phyloP scores from a whole-genome alignment of 345 rosid genomes.

The Pugionium dolabratum region DNA sequence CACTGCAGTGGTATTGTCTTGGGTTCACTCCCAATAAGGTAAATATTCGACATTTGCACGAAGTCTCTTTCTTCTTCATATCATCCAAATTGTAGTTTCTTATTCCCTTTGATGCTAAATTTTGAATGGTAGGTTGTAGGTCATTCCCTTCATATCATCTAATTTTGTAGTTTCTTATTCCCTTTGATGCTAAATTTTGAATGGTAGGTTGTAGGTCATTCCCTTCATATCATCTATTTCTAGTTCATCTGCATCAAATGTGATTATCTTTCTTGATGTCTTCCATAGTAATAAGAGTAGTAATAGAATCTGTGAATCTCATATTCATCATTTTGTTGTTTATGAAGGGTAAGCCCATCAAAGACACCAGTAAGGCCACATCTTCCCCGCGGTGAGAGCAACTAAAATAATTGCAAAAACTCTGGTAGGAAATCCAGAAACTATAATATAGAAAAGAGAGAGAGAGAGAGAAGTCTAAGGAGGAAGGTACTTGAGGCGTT shows the following conservation, averaged over 20 bases:
- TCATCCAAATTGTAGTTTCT: background rate
- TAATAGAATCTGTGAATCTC: no score
- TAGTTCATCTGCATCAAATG: background rate
- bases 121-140: conserved; percentile 27
- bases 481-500: conserved; percentile 45
- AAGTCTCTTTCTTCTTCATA: background rate
- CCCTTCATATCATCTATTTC: no score
- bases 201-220: conserved; percentile 20
- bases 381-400: conserved; percentile 46
- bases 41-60: background rate
- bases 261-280: no score
- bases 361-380: conserved; percentile 98
- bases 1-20: conserved; percentile 82
- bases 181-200: conserved; percentile 20
- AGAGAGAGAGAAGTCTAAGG: conserved; percentile 29
- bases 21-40: conserved; percentile 92
- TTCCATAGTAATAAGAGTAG: no score
- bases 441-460: background rate
- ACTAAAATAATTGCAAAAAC: conserved; percentile 36
- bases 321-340: background rate
- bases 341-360: conserved; percentile 93
- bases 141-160: no score
- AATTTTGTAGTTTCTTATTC: background rate
- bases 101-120: conserved; percentile 9
- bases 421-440: conserved; percentile 4